Evolutionary conservation across 306 rosid genomes (phyloP), one percentile per base, ranked within the genome.

Genomic region (Prunus davidiana): DNA sequence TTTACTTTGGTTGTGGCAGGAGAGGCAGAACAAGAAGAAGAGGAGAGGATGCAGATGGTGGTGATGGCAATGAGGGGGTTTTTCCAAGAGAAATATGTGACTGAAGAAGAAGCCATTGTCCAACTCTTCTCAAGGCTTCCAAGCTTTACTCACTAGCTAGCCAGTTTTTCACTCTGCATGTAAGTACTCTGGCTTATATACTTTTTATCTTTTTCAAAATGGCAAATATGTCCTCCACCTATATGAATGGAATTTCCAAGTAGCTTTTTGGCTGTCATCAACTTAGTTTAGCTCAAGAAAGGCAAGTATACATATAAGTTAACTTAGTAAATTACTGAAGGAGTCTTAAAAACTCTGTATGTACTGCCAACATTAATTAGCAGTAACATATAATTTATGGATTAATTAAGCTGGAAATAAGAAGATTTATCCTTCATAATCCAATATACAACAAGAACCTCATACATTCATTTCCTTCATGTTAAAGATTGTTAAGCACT

Each of bases 31-130:
- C 80, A 70, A 24, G 78, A 22, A 1, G 75, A 58, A 67, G 79
- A 78, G 69, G 82, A 68, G 75, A 75, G 75, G 88, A 74, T 74
- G 63, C 84, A 69, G 72, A 81, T 49, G 15, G 68, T 32, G 78
- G 66, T 65, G 75, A 54, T 71, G 58, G 38, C 75, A 18, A 70
- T 27, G 74, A 72, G 30, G 54, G 58, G 78, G 56, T 28, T 77
- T 60, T 58, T 66, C 11, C 74, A 67, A 64, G 68, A 51, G 66
- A 41, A 12, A 11, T 75, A 24, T 75, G 62, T 10, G 2, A 5
- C 20, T 3, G 74, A 71, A 51, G 71, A 51, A 8, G 78, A 74
- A 74, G 80, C 82, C 93, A 87, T 89, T 41, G 24, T 69, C 8
- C 6, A 52, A 52, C 57, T 52, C 57, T 52, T 4, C 57, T 18